A percentile compares a stretch with the other conserved stretches of the same genome.
phyloP scores from a whole-genome alignment of 2,329 filamentous ascomycete genomes.

The Tolypocladium ophioglossoides region DNA sequence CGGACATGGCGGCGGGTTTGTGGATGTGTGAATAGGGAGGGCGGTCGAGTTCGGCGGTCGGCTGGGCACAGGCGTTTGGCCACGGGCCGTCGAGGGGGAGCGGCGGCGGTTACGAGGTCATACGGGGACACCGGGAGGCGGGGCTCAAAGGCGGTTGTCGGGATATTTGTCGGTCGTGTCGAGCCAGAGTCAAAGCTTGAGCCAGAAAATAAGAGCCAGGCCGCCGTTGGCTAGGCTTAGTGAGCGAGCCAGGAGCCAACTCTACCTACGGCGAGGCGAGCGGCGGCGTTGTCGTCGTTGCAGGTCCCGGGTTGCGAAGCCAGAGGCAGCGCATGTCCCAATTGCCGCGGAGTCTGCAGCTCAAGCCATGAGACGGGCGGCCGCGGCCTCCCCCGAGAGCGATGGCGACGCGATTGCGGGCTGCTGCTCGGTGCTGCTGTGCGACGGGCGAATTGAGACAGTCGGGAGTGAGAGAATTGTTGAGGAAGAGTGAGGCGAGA shows the following conservation, averaged over 20 bases:
- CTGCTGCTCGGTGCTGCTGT: not conserved
- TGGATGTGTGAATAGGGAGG: constrained; percentile 3
- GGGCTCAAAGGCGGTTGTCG: not conserved
- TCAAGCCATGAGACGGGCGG: constrained; percentile 23
- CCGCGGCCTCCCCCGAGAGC: constrained; percentile 9
- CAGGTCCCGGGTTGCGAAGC: constrained; percentile 20
- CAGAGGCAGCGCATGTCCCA: constrained; percentile 27
- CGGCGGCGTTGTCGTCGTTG: constrained; percentile 6
- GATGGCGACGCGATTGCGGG: constrained; percentile 1
- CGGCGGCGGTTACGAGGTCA: constrained; percentile 3
- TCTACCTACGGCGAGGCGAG: constrained; percentile 2
- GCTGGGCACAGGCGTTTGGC: constrained; percentile 1
- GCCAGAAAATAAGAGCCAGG: not conserved
- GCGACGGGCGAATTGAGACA: not conserved
- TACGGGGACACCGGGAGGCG: constrained; percentile 3
- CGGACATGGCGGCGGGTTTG: constrained; percentile 16
- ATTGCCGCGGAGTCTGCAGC: constrained; percentile 23
- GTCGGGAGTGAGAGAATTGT: not conserved
- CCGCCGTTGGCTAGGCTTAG: not conserved
- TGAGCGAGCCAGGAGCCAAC: not conserved
- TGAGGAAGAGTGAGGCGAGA: not conserved
- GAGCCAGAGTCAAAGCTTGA: not conserved
- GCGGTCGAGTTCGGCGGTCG: not conserved
- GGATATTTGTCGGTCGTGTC: not conserved
- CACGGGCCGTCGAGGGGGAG: constrained; percentile 1